phyloP scores from a whole-genome alignment of 2,329 filamentous ascomycete genomes.

The Aspergillus sp. region DNA sequence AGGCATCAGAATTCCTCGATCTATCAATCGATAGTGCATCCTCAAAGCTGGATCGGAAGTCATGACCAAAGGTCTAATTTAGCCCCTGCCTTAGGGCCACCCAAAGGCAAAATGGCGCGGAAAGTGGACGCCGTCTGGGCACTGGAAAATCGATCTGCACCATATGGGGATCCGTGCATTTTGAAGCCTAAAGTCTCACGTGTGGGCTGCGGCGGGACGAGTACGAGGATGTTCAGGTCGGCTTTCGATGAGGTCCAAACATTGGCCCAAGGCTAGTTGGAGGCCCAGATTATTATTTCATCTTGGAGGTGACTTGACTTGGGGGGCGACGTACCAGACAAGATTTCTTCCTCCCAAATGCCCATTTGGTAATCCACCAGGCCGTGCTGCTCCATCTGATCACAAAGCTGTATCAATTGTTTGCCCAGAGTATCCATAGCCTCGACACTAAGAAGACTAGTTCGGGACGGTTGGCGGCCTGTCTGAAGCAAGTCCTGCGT shows the following conservation, averaged over 20 bases:
- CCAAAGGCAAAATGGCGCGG: constrained; percentile 9
- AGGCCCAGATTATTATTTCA: neutral
- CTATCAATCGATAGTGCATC: constrained; percentile 20
- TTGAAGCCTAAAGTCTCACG: constrained; percentile 19
- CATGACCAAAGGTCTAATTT: constrained; percentile 12
- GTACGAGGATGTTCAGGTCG: constrained; percentile 28
- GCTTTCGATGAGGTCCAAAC: constrained; percentile 54
- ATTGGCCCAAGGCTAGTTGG: constrained; percentile 51
- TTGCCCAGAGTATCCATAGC: constrained; percentile 76
- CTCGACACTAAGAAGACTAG: constrained; percentile 66
- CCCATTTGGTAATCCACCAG: constrained; percentile 97
- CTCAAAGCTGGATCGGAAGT: neutral
- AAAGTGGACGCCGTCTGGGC: constrained; percentile 4
- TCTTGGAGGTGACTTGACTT: neutral
- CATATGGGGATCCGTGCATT: neutral
- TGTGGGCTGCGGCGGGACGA: constrained; percentile 21
- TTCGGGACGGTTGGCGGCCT: constrained; percentile 56
- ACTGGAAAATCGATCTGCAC: constrained; percentile 1
- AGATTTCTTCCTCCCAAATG: constrained; percentile 91
- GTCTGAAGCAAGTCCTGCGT: constrained; percentile 59
- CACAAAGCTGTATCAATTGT: constrained; percentile 78
- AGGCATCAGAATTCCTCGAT: constrained; percentile 8
- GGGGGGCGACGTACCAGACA: constrained; percentile 63
- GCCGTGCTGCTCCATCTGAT: constrained; percentile 85
- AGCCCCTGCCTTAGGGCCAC: constrained; percentile 13